Conservation (phyloP, 2,329 filamentous ascomycete species). For the Trichoderma sp. region DNA sequence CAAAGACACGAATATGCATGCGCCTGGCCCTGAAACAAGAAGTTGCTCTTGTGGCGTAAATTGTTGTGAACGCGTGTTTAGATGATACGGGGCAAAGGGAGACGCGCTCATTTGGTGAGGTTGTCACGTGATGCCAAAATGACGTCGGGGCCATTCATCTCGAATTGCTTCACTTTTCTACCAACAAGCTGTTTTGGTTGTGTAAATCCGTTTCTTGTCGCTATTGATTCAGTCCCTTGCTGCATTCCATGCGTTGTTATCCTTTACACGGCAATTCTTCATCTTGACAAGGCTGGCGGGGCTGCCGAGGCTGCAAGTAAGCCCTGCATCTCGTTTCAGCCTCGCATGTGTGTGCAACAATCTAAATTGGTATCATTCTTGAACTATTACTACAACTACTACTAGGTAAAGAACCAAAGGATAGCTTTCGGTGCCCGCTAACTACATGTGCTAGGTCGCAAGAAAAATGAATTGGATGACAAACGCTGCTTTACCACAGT, state of each 20-base stretch:
- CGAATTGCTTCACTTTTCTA: neutral
- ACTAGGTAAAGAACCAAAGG: neutral
- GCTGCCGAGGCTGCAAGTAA: neutral
- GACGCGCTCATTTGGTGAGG: constrained; percentile 5
- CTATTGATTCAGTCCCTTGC: neutral
- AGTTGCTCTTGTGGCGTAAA: neutral
- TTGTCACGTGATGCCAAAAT: neutral
- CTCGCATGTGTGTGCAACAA: neutral
- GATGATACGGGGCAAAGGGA: constrained; percentile 6
- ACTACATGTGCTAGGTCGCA: neutral
- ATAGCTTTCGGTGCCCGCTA: neutral
- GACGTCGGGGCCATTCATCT: constrained; percentile 4
- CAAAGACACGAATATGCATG: neutral
- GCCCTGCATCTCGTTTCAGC: neutral
- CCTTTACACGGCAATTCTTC: neutral
- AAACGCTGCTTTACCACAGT: neutral
- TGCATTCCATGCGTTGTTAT: neutral
- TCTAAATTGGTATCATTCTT: neutral
- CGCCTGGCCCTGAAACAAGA: neutral
- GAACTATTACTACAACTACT: neutral
- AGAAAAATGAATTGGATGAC: neutral
- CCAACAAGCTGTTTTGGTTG: neutral
- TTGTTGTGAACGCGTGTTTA: constrained; percentile 13
- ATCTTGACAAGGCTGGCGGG: neutral
- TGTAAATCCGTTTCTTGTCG: neutral